Conservation (phyloP, 805 yeast genomes). For the Phaffomyces thermotolerans region DNA sequence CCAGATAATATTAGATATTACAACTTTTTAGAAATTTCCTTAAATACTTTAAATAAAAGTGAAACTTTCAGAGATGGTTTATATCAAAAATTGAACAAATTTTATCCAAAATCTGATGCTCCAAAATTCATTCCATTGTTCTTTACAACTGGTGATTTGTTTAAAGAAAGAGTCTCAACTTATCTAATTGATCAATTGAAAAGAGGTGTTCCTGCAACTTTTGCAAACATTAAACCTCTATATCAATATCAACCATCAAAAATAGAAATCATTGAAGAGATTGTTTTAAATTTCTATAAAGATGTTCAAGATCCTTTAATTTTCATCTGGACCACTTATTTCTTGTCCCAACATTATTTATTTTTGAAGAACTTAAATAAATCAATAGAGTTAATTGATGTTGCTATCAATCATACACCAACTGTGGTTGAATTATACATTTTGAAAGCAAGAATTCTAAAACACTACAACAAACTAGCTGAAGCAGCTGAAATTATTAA, state of each 20-base stretch:
- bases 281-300: conserved; percentile 43
- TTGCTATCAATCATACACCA: conserved; percentile 68
- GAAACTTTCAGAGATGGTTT: conserved; percentile 45
- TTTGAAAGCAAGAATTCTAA: conserved; percentile 71
- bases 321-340: conserved; percentile 64
- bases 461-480: conserved; percentile 54
- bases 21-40: conserved; percentile 53
- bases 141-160: conserved; percentile 51
- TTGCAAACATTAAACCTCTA: conserved; percentile 77
- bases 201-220: conserved; percentile 86
- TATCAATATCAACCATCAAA: conserved; percentile 39
- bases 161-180: conserved; percentile 37
- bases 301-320: conserved; percentile 26
- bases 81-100: conserved; percentile 55
- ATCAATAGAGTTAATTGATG: conserved; percentile 53
- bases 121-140: conserved; percentile 73
- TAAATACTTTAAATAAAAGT: conserved; percentile 44
- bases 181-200: conserved; percentile 59
- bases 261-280: conserved; percentile 36
- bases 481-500: conserved; percentile 64
- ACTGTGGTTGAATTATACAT: conserved; percentile 78
- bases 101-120: conserved; percentile 81
- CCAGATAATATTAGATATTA: conserved; percentile 75
- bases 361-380: conserved; percentile 41
- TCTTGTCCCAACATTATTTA: conserved; percentile 71